Evolutionary conservation across 2,329 filamentous ascomycete species (phyloP), one percentile per base, ranked within the genome.

Genomic region (Pseudocercospora crystallina): DNA sequence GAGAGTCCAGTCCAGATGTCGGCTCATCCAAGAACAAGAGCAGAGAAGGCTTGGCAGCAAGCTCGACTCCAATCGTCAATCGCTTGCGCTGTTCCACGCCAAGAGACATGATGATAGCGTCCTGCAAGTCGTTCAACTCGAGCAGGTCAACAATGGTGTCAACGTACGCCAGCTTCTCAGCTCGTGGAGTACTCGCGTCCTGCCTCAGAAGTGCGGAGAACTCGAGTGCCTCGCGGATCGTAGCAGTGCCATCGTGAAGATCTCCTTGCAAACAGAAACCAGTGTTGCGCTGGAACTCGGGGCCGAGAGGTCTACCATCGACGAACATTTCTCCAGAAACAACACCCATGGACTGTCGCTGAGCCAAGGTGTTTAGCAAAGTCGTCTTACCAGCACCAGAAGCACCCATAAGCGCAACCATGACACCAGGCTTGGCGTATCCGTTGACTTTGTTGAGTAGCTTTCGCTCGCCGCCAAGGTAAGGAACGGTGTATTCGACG

Each of bases 341-440:
- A 9, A 85, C 76, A 49, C 86, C 84, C 47, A 75, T 77, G 12
- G 75, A 83, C 65, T 90, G 85, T 2, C 89, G 81, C 63, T 91
- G 87, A 0, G 87, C 84, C 2, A 88, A 71, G 0, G 86, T 89
- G 68, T 94, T 90, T 13, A 95, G 76, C 0, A 95, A 73, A 0
- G 89, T 94, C 0, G 88, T 91, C 71, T 95, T 95, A 10, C 89
- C 90, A 8, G 90, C 89, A 37, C 87, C 88, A 3, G 83, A 89
- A 1, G 86, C 87, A 47, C 90, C 90, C 77, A 94, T 89, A 1
- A 95, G 74, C 0, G 89, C 89, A 37, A 89, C 83, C 80, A 95
- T 84, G 13, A 86, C 71, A 13, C 89, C 89, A 1, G 89, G 89
- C 63, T 90, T 90, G 1, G 84, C 88, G 59, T 88, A 92, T 1